Conservation (phyloP, 495 filamentous ascomycete species). For the Penicillium lagena region DNA sequence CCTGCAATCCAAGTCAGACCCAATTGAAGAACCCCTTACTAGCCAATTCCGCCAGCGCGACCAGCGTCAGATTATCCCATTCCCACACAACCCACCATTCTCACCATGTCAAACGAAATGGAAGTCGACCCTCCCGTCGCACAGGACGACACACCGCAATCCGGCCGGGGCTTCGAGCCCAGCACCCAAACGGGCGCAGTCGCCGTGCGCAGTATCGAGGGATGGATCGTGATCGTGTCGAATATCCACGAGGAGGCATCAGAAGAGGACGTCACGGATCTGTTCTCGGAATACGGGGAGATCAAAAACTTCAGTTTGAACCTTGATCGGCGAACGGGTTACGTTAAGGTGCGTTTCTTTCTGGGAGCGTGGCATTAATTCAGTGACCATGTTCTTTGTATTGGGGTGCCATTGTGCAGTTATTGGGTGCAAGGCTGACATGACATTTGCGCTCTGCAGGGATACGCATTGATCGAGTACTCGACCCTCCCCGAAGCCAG, state of each 20-base stretch:
- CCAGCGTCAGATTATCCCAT: neutral
- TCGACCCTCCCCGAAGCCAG: conserved; percentile 78
- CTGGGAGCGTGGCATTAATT: neutral
- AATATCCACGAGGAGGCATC: conserved; percentile 97
- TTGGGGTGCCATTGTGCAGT: too few relatives aligned
- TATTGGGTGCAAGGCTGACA: neutral
- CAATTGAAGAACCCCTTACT: neutral
- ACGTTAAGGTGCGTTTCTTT: conserved; percentile 74
- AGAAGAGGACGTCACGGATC: conserved; percentile 91
- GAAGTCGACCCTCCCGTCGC: conserved; percentile 61
- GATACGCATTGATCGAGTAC: conserved; percentile 92
- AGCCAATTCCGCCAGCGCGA: neutral
- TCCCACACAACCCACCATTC: neutral
- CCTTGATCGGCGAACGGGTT: conserved; percentile 89
- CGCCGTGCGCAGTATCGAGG: conserved; percentile 95
- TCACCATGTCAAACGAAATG: conserved; percentile 69
- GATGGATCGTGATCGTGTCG: conserved; percentile 95
- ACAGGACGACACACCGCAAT: conserved; percentile 37
- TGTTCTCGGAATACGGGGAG: conserved; percentile 93
- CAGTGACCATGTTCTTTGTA: too few relatives aligned
- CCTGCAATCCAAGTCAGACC: too few relatives aligned
- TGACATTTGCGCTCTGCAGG: conserved; percentile 42
- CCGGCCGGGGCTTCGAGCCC: conserved; percentile 54
- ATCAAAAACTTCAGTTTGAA: conserved; percentile 97
- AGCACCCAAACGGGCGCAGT: conserved; percentile 75